These are phyloP conservation scores for Metschnikowia chrysomelidarum DNA, from an alignment of 805 yeast genomes.

Conservation along the genomic window DNA sequence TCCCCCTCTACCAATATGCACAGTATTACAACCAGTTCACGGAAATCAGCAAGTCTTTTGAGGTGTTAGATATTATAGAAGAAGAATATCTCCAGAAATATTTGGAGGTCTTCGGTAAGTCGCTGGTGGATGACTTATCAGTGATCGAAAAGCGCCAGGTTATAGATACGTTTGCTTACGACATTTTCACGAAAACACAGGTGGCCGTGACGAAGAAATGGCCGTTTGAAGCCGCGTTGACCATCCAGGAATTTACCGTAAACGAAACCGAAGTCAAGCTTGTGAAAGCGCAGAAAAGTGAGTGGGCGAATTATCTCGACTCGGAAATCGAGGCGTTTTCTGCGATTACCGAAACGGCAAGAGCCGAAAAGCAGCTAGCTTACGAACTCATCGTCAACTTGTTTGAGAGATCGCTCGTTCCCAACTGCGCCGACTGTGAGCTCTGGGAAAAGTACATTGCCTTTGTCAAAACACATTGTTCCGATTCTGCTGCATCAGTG, in stretches of 20 bases:
- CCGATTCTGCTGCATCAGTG: constrained; percentile 21
- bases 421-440: constrained; percentile 56
- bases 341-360: neutral
- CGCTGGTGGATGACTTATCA: constrained; percentile 26
- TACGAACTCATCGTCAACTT: constrained; percentile 40
- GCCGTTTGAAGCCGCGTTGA: constrained; percentile 67
- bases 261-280: constrained; percentile 36
- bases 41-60: constrained; percentile 35
- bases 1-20: constrained; percentile 88
- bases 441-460: constrained; percentile 70
- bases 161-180: constrained; percentile 44
- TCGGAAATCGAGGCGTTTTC: constrained; percentile 38
- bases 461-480: constrained; percentile 40
- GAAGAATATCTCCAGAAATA: constrained; percentile 19
- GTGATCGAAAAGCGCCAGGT: constrained; percentile 39
- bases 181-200: constrained; percentile 47
- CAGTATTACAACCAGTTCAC: constrained; percentile 58
- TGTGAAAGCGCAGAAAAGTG: constrained; percentile 41
- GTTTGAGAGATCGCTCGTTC: constrained; percentile 73
- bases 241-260: constrained; percentile 48
- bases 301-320: constrained; percentile 65
- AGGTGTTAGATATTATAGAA: constrained; percentile 25
- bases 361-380: constrained; percentile 5
- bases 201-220: constrained; percentile 57
- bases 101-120: constrained; percentile 23